Evolutionary conservation across 305 asterid genomes (phyloP).

Genomic region (Fraxinus sp.): DNA sequence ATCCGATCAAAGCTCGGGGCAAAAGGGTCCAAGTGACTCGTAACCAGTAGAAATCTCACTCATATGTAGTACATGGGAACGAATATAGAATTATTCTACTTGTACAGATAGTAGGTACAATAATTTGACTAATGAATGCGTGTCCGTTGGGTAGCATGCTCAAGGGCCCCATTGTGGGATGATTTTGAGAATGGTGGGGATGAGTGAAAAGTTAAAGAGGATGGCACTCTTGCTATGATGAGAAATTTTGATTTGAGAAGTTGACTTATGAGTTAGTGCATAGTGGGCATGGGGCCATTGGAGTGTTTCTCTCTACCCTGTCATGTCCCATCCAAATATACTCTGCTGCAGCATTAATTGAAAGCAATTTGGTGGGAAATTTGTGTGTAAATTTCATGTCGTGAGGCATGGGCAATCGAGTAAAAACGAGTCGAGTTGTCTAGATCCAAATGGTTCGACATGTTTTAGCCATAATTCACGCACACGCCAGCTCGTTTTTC

Average conservation of each 20-base stretch:
- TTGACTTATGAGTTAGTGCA: constrained; percentile 9
- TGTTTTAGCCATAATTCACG: neutral
- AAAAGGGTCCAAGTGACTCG: neutral
- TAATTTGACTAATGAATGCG: too few species aligned
- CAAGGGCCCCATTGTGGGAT: constrained; percentile 21
- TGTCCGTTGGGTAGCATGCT: neutral
- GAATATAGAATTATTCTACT: neutral
- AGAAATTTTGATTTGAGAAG: constrained; percentile 16
- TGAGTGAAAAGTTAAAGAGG: constrained; percentile 30
- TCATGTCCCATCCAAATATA: constrained; percentile 18
- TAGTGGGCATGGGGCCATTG: constrained; percentile 20
- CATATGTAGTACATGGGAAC: neutral
- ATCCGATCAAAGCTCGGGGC: neutral
- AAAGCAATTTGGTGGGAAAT: constrained; percentile 30
- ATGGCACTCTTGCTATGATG: constrained; percentile 2
- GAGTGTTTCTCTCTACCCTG: neutral
- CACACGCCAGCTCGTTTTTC: neutral
- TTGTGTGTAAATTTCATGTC: constrained; percentile 6
- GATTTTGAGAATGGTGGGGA: constrained; percentile 44
- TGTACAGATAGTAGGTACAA: too few species aligned
- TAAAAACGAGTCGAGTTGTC: neutral
- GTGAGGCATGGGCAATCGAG: neutral
- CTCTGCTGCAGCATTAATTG: constrained; percentile 20
- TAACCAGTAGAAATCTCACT: neutral
- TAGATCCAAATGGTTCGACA: neutral